Evolutionary conservation across 305 asterid species (phyloP).

Genomic region (Plantago coronopus): DNA sequence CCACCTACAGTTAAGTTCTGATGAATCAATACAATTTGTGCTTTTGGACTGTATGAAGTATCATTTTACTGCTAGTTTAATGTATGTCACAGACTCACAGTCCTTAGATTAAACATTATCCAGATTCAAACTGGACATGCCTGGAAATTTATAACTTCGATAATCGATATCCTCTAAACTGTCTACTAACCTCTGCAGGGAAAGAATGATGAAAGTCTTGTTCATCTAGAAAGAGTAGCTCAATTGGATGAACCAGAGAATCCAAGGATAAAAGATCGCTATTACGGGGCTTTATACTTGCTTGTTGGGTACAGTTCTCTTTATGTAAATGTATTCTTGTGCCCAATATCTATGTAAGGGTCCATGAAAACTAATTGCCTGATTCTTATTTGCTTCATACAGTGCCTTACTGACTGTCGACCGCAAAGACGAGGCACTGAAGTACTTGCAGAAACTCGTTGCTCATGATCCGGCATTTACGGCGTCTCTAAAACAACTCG

Average conservation of each 20-base stretch:
- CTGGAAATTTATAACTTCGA: too few species aligned
- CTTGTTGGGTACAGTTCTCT: conserved; percentile 46
- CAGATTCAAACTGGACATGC: too few species aligned
- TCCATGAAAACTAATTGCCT: too few species aligned
- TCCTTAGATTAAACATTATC: too few species aligned
- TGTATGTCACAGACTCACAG: too few species aligned
- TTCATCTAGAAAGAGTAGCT: conserved; percentile 70
- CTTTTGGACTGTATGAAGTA: too few species aligned
- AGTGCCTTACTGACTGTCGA: conserved; percentile 49
- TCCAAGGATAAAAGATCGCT: conserved; percentile 63
- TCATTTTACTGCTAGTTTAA: too few species aligned
- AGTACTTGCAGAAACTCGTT: conserved; percentile 56
- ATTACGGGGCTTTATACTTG: conserved; percentile 63
- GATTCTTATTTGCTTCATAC: conserved; percentile 1
- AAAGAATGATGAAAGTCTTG: conserved; percentile 58
- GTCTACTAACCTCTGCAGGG: conserved; percentile 38
- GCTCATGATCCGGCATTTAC: conserved; percentile 57
- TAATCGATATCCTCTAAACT: conserved; percentile 2
- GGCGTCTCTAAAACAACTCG: conserved; percentile 43
- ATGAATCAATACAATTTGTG: background rate
- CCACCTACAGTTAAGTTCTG: too few species aligned
- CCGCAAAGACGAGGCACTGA: conserved; percentile 60
- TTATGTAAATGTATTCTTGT: background rate
- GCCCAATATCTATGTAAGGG: too few species aligned
- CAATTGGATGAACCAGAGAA: conserved; percentile 63